These are phyloP conservation scores for Cladosporium sp. DNA, from an alignment of 2,329 filamentous ascomycete genomes.

Conservation along the genomic window DNA sequence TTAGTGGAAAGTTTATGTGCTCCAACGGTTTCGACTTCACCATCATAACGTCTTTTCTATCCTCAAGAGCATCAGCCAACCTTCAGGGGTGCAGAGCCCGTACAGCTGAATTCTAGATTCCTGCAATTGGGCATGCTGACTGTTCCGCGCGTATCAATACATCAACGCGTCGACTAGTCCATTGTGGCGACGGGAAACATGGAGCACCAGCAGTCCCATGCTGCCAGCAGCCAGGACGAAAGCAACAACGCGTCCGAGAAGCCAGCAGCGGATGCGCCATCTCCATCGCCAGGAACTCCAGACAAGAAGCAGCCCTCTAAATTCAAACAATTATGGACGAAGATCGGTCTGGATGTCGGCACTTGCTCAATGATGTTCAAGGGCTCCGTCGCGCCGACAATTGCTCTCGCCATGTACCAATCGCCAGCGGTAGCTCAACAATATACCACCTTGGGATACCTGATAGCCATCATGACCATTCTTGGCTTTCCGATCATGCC, in stretches of 20 bases:
- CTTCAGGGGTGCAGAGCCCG: neutral
- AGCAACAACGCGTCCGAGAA: neutral
- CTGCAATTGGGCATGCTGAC: too few relatives aligned
- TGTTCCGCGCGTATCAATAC: too few relatives aligned
- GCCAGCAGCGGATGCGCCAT: neutral
- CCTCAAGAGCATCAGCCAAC: neutral
- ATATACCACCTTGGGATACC: slow-evolving; percentile 57
- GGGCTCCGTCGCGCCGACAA: slow-evolving; percentile 32
- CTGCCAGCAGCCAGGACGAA: slow-evolving; percentile 1
- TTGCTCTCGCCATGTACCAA: slow-evolving; percentile 40
- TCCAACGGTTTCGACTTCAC: neutral
- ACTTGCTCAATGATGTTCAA: slow-evolving; percentile 33
- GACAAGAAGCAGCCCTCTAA: slow-evolving; percentile 21
- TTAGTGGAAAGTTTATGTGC: neutral
- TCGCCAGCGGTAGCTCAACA: slow-evolving; percentile 42
- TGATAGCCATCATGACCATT: slow-evolving; percentile 63
- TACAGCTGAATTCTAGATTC: neutral
- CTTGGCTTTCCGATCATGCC: slow-evolving; percentile 64
- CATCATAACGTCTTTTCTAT: neutral
- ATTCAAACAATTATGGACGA: slow-evolving; percentile 26
- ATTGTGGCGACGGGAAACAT: neutral
- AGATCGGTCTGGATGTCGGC: slow-evolving; percentile 26
- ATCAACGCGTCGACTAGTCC: neutral
- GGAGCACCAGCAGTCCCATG: neutral
- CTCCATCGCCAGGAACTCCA: neutral